Evolutionary conservation across 225 moss, liverwort and hornwort genomes (phyloP), one percentile per base, ranked within the genome.

Genomic region (Marchantia polymorpha): DNA sequence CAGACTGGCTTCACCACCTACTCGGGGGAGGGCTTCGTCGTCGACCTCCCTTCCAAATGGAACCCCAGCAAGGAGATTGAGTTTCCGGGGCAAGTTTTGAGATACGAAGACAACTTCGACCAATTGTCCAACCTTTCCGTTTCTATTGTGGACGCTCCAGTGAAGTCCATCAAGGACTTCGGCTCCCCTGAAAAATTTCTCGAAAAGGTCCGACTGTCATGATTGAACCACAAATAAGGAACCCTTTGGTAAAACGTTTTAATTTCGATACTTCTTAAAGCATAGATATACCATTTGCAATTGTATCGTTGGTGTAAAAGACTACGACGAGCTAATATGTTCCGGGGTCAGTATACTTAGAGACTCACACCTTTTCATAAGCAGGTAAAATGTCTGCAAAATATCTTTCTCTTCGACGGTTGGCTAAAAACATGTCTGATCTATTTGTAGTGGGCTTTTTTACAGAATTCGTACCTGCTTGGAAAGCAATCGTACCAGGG

Each of bases 101-200:
- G 94, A 79, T 97, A 86, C 66, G 96, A 97, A 78, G 96, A 94
- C 82, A 94, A 92, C 80, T 97, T 97, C 65, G 96, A 97, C 72
- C 6, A 89, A 17, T 64, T 69, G 7, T 88, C 11, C 17, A 94
- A 97, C 81, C 0, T 97, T 47, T 90, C 79, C 6, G 96, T 97
- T 16, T 93, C 94, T 54, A 85, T 97, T 75, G 81, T 90, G 64
- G 85, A 86, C 1, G 83, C 93, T 0, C 3, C 73, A 4, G 94
- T 94, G 86, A 71, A 85, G 8, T 87, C 91, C n/a, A 94, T 97
- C 58, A 85, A 85, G 19, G 96, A 97, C 12, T 94, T 91, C 79
- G 96, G 96, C 0, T 73, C 92, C 0, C 96, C 96, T 0, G 91
- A 94, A 76, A 85, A 90, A 52, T 97, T 94, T 59, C 77, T 97